A percentile compares a stretch with the other conserved stretches of the same genome.
Conservation (phyloP, 2,329 filamentous ascomycete species). For the Plenodomus lindquistii region DNA sequence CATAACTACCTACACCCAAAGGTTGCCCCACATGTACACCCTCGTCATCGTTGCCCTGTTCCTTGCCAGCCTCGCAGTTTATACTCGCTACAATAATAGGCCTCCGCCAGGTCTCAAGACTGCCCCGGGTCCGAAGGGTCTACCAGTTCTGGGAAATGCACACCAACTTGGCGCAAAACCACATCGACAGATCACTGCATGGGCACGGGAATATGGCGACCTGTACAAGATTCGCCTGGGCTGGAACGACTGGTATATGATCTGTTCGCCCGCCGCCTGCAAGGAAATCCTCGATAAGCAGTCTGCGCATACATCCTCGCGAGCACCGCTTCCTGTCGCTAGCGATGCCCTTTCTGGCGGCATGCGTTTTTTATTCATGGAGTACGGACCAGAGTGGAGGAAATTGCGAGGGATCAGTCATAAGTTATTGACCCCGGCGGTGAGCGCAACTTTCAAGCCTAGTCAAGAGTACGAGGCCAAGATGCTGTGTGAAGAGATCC, state of each 20-base stretch:
- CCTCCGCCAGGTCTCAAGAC: constrained; percentile 18
- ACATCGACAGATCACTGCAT: constrained; percentile 38
- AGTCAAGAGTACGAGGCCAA: constrained; percentile 53
- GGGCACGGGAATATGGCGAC: constrained; percentile 51
- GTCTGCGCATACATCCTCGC: constrained; percentile 41
- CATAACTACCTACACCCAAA: neutral
- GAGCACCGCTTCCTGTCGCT: constrained; percentile 45
- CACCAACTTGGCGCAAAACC: constrained; percentile 35
- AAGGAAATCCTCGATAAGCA: constrained; percentile 52
- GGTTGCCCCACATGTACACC: constrained; percentile 23
- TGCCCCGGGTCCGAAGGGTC: constrained; percentile 31
- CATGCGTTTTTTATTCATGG: constrained; percentile 48
- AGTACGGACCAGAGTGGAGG: constrained; percentile 49
- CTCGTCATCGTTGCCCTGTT: constrained; percentile 16
- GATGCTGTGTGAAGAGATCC: constrained; percentile 49
- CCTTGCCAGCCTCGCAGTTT: constrained; percentile 13
- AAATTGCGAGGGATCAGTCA: constrained; percentile 46
- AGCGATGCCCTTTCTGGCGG: constrained; percentile 47
- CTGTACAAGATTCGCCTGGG: constrained; percentile 51
- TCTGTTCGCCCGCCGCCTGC: constrained; percentile 51
- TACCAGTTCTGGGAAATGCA: constrained; percentile 35
- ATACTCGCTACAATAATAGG: constrained; percentile 9
- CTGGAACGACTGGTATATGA: constrained; percentile 52
- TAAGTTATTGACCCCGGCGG: constrained; percentile 42
- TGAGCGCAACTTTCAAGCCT: constrained; percentile 47